phyloP scores from a whole-genome alignment of 2,329 filamentous ascomycete genomes.

The Aschersonia sp. region DNA sequence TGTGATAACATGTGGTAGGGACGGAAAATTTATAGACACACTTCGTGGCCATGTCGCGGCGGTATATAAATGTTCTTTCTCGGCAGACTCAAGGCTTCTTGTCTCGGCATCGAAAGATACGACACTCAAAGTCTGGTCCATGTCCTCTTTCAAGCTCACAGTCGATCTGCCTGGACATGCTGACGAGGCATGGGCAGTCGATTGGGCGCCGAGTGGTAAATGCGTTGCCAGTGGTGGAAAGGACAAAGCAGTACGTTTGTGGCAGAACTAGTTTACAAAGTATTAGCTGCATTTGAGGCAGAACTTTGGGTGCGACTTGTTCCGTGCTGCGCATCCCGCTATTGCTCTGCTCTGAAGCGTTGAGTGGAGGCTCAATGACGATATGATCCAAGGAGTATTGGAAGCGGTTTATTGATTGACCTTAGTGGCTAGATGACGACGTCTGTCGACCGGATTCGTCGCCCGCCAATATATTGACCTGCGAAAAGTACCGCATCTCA shows the following conservation, averaged over 20 bases:
- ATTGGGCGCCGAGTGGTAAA: conserved; percentile 87
- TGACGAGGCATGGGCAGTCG: conserved; percentile 86
- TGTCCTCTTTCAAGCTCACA: conserved; percentile 68
- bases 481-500: background rate
- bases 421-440: background rate
- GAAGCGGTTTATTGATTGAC: too few species aligned
- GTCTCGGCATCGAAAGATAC: conserved; percentile 86
- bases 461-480: background rate
- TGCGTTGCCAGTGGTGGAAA: conserved; percentile 85
- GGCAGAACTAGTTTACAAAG: conserved; percentile 36
- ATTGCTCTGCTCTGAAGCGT: too few species aligned
- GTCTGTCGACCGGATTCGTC: background rate
- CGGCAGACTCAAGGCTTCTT: conserved; percentile 76
- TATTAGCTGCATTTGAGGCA: background rate
- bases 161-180: conserved; percentile 76
- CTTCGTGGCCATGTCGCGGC: conserved; percentile 78
- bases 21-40: conserved; percentile 70
- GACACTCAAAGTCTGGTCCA: conserved; percentile 90
- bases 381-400: too few species aligned
- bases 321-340: too few species aligned
- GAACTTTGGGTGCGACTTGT: background rate
- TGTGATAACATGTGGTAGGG: conserved; percentile 18
- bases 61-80: conserved; percentile 88
- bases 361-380: too few species aligned
- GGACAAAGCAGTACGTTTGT: conserved; percentile 64